A percentile compares a stretch with the other conserved stretches of the same genome.
Evolutionary conservation across 768 basidiomycete genomes (phyloP).

Genomic region (Pleurotus pulmonarius): DNA sequence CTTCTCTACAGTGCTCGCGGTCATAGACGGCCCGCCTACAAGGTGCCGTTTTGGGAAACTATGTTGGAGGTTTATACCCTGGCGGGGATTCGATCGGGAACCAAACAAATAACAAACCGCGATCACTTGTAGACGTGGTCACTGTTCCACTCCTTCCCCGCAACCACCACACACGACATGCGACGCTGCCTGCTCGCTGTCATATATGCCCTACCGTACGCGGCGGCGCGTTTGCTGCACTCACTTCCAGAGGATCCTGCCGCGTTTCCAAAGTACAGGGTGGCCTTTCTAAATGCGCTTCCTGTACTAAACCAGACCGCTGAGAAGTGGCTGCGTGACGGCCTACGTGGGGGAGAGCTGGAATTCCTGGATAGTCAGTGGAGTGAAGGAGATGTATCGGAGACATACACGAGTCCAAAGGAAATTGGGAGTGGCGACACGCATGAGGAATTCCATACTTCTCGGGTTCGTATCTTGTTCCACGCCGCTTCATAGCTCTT

Average conservation of each 20-base stretch:
- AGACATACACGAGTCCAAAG: slow-evolving; percentile 37
- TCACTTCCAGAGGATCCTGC: slow-evolving; percentile 76
- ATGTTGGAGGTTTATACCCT: background rate
- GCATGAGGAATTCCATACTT: slow-evolving; percentile 25
- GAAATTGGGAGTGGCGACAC: slow-evolving; percentile 57
- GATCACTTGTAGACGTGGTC: slow-evolving; percentile 24
- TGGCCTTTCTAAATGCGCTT: slow-evolving; percentile 75
- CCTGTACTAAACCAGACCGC: slow-evolving; percentile 74
- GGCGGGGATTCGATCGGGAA: slow-evolving; percentile 10
- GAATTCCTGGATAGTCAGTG: slow-evolving; percentile 75
- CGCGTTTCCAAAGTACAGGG: slow-evolving; percentile 79
- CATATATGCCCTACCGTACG: slow-evolving; percentile 18
- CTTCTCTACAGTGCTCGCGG: too few species aligned
- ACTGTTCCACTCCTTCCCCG: slow-evolving; percentile 19
- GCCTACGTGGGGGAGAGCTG: slow-evolving; percentile 67
- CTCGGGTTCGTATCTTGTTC: slow-evolving; percentile 29
- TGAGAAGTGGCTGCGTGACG: slow-evolving; percentile 67
- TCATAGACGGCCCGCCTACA: too few species aligned
- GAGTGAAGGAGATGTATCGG: slow-evolving; percentile 36
- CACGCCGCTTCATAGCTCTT: slow-evolving; percentile 17
- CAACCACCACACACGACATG: slow-evolving; percentile 15
- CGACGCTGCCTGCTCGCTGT: background rate
- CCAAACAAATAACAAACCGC: slow-evolving; percentile 12
- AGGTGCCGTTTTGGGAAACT: too few species aligned
- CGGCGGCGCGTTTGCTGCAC: slow-evolving; percentile 48